Evolutionary conservation across 139 green algal species (phyloP).

Genomic region (Chlamydomonas asymmetrica): DNA sequence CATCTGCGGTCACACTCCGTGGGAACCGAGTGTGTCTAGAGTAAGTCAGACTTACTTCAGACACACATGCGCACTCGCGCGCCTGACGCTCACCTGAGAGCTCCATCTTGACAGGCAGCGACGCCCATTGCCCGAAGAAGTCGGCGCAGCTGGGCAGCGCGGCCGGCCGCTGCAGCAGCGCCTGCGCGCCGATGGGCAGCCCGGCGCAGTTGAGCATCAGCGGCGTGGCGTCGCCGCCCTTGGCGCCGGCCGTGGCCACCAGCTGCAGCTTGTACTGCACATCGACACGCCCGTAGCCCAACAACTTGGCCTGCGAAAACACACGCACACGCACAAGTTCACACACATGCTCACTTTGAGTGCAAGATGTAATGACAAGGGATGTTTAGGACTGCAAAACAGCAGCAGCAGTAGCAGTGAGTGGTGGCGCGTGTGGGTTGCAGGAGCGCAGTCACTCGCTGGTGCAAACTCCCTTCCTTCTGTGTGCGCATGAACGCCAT

Average conservation of each 20-base stretch:
- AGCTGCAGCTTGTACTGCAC: constrained; percentile 40
- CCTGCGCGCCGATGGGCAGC: background rate
- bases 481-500: too few species aligned
- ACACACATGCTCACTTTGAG: too few species aligned
- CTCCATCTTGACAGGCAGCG: constrained; percentile 33
- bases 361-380: too few species aligned
- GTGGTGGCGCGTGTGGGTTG: too few species aligned
- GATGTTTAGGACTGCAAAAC: too few species aligned
- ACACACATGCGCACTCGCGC: too few species aligned
- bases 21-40: too few species aligned
- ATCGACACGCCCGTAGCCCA: constrained; percentile 36
- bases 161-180: constrained; percentile 2
- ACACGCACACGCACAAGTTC: background rate
- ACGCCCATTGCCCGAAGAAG: constrained; percentile 37
- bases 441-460: too few species aligned
- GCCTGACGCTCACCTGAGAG: constrained; percentile 45
- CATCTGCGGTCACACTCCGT: too few species aligned
- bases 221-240: constrained; percentile 3
- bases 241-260: constrained; percentile 5
- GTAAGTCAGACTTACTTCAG: too few species aligned
- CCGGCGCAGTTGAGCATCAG: constrained; percentile 25
- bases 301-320: constrained; percentile 13
- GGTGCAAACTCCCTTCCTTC: too few species aligned
- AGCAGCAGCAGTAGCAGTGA: too few species aligned
- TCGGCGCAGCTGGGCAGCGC: background rate